A percentile compares a stretch with the other conserved stretches of the same genome.
Evolutionary conservation across 768 basidiomycete species (phyloP).

Genomic region (Polyporus arcularius): DNA sequence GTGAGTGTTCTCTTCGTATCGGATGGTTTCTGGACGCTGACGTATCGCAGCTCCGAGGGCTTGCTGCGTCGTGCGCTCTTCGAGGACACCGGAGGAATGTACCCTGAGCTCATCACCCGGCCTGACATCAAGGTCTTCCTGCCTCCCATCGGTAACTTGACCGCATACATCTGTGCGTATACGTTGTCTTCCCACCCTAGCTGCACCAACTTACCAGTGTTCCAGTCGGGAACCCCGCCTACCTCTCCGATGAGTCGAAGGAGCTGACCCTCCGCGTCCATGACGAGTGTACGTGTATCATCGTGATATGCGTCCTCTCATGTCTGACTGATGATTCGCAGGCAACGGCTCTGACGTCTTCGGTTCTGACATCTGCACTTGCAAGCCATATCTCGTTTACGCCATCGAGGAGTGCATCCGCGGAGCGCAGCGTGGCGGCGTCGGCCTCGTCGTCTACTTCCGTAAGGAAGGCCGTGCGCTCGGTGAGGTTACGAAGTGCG

Average conservation of each 20-base stretch:
- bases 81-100: slow-evolving; percentile 96
- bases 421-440: slow-evolving; percentile 80
- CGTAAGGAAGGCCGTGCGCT: slow-evolving; percentile 91
- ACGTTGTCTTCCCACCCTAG: background rate
- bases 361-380: slow-evolving; percentile 90
- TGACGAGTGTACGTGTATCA: slow-evolving; percentile 87
- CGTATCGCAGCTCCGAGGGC: slow-evolving; percentile 64
- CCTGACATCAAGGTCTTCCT: slow-evolving; percentile 96
- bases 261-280: slow-evolving; percentile 88
- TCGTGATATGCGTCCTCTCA: too few species aligned
- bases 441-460: slow-evolving; percentile 94
- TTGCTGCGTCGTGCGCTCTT: slow-evolving; percentile 89
- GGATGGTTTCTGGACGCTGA: background rate
- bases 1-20: slow-evolving; percentile 43
- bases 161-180: slow-evolving; percentile 85
- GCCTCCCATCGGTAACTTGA: slow-evolving; percentile 89
- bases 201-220: slow-evolving; percentile 4
- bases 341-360: slow-evolving; percentile 96
- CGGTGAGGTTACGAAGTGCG: slow-evolving; percentile 89
- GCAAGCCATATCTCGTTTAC: slow-evolving; percentile 90
- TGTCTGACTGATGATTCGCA: slow-evolving; percentile 26
- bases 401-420: slow-evolving; percentile 94
- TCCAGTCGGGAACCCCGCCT: slow-evolving; percentile 81
- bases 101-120: slow-evolving; percentile 92
- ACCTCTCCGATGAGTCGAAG: slow-evolving; percentile 71